Evolutionary conservation across 2,329 filamentous ascomycete species (phyloP), one percentile per base, ranked within the genome.

Genomic region (Trichoderma hamatum): DNA sequence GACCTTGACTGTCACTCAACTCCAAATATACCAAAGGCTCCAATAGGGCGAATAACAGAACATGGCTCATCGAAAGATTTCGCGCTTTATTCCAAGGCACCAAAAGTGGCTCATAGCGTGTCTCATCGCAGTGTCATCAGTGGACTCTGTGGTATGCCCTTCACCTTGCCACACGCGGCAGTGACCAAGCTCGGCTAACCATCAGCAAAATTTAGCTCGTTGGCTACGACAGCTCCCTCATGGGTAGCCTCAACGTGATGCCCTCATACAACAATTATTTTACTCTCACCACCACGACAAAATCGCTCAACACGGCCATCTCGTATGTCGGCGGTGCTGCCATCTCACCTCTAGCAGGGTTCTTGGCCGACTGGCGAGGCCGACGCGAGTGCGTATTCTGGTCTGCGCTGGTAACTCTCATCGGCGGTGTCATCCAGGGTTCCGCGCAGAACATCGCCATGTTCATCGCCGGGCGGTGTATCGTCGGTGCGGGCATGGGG

Each of bases 91-190:
- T 55, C 52, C 52, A n/a, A 28, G 52, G 11, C 26, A 55, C 52
- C 52, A 55, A 55, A 55, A 32, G 52, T 55, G 52, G 52, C 52
- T 55, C 52, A 55, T 55, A 55, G 52, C 52, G 30, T 55, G 52
- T 30, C 52, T 55, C 28, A 55, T 55, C 14, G 52, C 52, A 30
- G 52, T 55, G 26, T 55, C 52, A 55, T 55, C 52, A 28, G 52
- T 55, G 52, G 52, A 55, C 52, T 55, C 52, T 55, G 52, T 55
- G 28, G 52, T 55, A 55, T 55, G 52, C 26, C 26, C 52, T 55
- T 55, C 16, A 55, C 19, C 52, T 55, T 32, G 28, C 26, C 52
- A 55, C 6, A 55, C 52, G 19, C 28, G 52, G 52, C 26, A 55
- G 52, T 55, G n/a, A 19, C 26, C 52, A 55, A 2, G 30, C 52